Evolutionary conservation across 345 rosid genomes (phyloP).

Genomic region (Rhodomyrtus tomentosa): DNA sequence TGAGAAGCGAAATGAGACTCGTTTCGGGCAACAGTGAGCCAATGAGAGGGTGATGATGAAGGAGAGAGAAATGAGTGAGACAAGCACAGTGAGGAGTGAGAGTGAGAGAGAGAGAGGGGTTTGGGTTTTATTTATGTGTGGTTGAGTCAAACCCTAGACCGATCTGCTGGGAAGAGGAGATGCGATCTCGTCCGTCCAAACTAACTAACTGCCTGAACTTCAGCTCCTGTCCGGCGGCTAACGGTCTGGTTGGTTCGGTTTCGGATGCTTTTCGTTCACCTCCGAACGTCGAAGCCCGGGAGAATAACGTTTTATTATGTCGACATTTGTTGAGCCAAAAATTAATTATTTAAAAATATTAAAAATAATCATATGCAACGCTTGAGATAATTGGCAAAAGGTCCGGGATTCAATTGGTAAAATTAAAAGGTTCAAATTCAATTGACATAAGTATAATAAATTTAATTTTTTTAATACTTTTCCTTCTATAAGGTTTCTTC

Average conservation of each 20-base stretch:
- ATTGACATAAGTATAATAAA: rapidly evolving
- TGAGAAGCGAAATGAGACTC: neutral
- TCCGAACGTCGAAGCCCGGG: neutral
- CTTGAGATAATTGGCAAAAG: neutral
- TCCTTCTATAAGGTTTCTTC: neutral
- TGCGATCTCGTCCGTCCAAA: neutral
- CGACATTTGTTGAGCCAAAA: too few relatives aligned
- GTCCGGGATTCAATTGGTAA: rapidly evolving
- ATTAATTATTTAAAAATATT: too few relatives aligned
- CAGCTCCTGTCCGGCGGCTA: neutral
- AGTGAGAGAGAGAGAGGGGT: neutral
- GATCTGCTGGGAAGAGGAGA: neutral
- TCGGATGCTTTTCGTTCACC: neutral
- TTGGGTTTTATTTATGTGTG: neutral
- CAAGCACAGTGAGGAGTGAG: neutral
- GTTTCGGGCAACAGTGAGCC: neutral
- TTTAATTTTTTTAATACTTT: rapidly evolving
- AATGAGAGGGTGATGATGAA: neutral
- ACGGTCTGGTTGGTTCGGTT: neutral
- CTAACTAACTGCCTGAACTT: neutral
- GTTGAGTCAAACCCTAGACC: constrained; percentile 1
- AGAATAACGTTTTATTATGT: too few relatives aligned
- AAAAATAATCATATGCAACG: too few relatives aligned
- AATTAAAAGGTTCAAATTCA: rapidly evolving
- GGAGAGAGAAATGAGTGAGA: too few relatives aligned